Evolutionary conservation across 1,284 basidiomycete genomes (phyloP).

Genomic region (Tilletiaria anomala): DNA sequence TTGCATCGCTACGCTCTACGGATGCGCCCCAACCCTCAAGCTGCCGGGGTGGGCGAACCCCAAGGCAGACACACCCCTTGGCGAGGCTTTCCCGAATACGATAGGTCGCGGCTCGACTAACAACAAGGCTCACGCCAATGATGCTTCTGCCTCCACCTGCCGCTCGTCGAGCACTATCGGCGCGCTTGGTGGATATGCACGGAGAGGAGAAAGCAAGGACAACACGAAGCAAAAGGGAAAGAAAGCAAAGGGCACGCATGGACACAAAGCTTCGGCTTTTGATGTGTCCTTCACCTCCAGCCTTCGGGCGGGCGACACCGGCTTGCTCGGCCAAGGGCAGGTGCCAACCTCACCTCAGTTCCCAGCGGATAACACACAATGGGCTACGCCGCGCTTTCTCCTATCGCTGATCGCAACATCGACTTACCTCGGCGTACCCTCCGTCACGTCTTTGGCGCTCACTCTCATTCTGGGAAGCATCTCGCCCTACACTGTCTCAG

Average conservation of each 20-base stretch:
- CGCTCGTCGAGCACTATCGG: background rate
- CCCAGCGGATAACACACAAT: constrained; percentile 47
- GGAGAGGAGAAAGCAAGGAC: no score
- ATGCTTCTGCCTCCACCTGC: background rate
- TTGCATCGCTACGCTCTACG: constrained; percentile 28
- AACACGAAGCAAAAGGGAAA: no score
- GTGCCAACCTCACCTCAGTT: constrained; percentile 24
- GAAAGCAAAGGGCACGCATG: no score
- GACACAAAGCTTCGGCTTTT: constrained; percentile 56
- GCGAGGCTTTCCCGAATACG: constrained; percentile 1
- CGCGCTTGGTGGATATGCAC: no score
- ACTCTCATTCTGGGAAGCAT: constrained; percentile 58
- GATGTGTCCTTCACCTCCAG: constrained; percentile 52
- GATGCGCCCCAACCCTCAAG: constrained; percentile 20
- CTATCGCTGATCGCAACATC: constrained; percentile 73
- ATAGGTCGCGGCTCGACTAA: no score
- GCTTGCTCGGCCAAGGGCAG: constrained; percentile 45
- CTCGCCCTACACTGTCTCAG: constrained; percentile 60
- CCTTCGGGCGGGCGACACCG: constrained; percentile 55
- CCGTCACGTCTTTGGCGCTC: constrained; percentile 60
- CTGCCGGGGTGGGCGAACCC: constrained; percentile 25
- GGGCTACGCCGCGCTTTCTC: constrained; percentile 64
- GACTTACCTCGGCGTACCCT: constrained; percentile 68
- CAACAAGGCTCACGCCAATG: no score
- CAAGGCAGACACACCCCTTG: constrained; percentile 11